A percentile compares a stretch with the other conserved stretches of the same genome.
Evolutionary conservation across 768 basidiomycete genomes (phyloP).

Genomic region (Cubamyces sp.): DNA sequence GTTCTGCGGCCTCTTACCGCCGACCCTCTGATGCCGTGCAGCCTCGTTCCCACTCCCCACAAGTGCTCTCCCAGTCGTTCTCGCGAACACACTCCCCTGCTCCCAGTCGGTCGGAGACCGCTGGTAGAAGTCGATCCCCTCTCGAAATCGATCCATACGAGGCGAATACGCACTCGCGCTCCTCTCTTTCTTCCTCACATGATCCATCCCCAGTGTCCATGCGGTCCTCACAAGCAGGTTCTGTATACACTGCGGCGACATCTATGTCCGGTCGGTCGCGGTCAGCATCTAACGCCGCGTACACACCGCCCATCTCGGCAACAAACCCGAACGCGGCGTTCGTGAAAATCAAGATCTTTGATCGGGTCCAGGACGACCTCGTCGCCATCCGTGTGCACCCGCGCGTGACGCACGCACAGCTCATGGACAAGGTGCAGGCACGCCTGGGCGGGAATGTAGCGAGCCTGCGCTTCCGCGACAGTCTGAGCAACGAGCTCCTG

Average conservation of each 20-base stretch:
- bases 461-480: slow-evolving; percentile 76
- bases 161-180: slow-evolving; percentile 30
- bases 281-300: slow-evolving; percentile 61
- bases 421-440: slow-evolving; percentile 91
- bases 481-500: slow-evolving; percentile 66
- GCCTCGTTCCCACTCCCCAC: slow-evolving; percentile 19
- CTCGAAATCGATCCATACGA: slow-evolving; percentile 32
- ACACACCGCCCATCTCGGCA: slow-evolving; percentile 74
- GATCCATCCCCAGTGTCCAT: slow-evolving; percentile 29
- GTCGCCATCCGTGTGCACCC: slow-evolving; percentile 98
- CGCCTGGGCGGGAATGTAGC: slow-evolving; percentile 78
- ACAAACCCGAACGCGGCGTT: slow-evolving; percentile 84
- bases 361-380: slow-evolving; percentile 89
- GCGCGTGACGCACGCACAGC: slow-evolving; percentile 78
- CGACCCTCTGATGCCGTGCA: slow-evolving; percentile 14
- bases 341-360: slow-evolving; percentile 98
- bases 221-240: slow-evolving; percentile 54
- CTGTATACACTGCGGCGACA: slow-evolving; percentile 43
- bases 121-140: slow-evolving; percentile 27
- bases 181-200: slow-evolving; percentile 34
- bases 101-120: slow-evolving; percentile 14
- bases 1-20: slow-evolving; percentile 25
- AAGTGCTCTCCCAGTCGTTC: slow-evolving; percentile 26
- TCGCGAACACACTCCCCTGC: slow-evolving; percentile 29
- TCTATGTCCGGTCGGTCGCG: slow-evolving; percentile 48